phyloP scores from a whole-genome alignment of 441 rosid genomes.

The Populus hybrid region DNA sequence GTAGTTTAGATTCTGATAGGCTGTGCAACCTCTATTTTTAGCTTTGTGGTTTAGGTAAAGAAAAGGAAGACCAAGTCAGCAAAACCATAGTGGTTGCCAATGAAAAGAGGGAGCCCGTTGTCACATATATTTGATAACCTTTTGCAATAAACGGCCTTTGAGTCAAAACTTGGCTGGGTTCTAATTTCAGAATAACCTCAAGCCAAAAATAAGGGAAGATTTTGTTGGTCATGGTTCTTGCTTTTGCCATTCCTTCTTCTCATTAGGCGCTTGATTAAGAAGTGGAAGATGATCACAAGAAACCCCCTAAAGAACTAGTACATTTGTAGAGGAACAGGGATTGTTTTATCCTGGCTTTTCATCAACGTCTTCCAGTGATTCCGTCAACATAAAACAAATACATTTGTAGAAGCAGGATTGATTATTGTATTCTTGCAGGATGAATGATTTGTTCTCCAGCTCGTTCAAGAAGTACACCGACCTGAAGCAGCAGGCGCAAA shows the following conservation, averaged over 20 bases:
- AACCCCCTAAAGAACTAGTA: not conserved
- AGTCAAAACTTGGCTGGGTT: constrained; percentile 22
- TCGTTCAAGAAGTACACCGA: constrained; percentile 78
- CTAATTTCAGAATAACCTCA: constrained; percentile 16
- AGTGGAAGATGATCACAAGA: constrained; percentile 24
- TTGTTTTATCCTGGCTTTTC: not conserved
- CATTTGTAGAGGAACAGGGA: not conserved
- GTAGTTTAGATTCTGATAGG: not conserved
- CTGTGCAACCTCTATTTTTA: not conserved
- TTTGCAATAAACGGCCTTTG: constrained; percentile 6
- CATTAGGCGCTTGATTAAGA: constrained; percentile 11
- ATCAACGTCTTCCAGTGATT: not conserved
- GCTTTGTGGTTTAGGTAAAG: not conserved
- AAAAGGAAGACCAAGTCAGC: constrained; percentile 31
- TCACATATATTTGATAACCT: not conserved
- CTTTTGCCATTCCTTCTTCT: constrained; percentile 30
- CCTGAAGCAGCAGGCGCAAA: constrained; percentile 52
- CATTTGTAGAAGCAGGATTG: not conserved
- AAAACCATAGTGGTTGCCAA: constrained; percentile 1
- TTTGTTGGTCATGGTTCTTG: constrained; percentile 20
- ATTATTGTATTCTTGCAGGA: constrained; percentile 25
- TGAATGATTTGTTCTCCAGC: constrained; percentile 85
- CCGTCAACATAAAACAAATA: not conserved
- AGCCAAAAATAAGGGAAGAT: constrained; percentile 9
- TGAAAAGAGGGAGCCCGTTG: not conserved